Evolutionary conservation across 768 basidiomycete genomes (phyloP), one percentile per base, ranked within the genome.

Genomic region (Boletales sp.): DNA sequence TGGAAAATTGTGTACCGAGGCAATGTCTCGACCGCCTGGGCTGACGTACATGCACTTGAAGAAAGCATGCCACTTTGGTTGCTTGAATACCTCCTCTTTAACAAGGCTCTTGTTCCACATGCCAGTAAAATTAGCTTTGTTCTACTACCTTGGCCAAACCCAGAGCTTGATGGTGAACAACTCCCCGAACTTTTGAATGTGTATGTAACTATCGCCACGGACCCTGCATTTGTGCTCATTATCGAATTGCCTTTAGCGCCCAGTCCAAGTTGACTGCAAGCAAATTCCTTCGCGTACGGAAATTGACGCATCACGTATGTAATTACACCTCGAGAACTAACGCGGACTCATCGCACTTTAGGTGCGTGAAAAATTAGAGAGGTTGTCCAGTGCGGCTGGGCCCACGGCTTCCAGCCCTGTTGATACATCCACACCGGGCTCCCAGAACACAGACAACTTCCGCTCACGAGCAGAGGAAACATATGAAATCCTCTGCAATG

Each of bases 261-360:
- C 87, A 94, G 60, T 84, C 88, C 0, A 90, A 94, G 57, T 72
- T 99, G 17, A 95, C 92, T 1, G 94, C 95, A 0, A 92, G 83
- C 61, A 82, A 89, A 21, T 86, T 86, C 58, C 73, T 98, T 41
- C 80, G 96, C 32, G 82, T 95, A 15, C 79, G 86, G 40, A 99
- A 97, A 69, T 80, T 97, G 17, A 76, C 84, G 0, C 61, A 74
- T 43, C 95, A 96, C 74, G 90, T 94, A 65, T 50, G 86, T 72
- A 3, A 11, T 30, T 33, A 38, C 48, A 21, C 31, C n/a, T 30
- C 14, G 15, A 33, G 14, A 41, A 28, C 33, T 18, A 18, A 28
- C 30, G 40, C 11, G 43, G 52, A 42, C 44, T 58, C 14, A 61
- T 43, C 48, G 21, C 38, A 19, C 38, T 33, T 43, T 33, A 91